Evolutionary conservation across 768 basidiomycete species (phyloP), one percentile per base, ranked within the genome.

Genomic region (Sporobolomyces phaffii): DNA sequence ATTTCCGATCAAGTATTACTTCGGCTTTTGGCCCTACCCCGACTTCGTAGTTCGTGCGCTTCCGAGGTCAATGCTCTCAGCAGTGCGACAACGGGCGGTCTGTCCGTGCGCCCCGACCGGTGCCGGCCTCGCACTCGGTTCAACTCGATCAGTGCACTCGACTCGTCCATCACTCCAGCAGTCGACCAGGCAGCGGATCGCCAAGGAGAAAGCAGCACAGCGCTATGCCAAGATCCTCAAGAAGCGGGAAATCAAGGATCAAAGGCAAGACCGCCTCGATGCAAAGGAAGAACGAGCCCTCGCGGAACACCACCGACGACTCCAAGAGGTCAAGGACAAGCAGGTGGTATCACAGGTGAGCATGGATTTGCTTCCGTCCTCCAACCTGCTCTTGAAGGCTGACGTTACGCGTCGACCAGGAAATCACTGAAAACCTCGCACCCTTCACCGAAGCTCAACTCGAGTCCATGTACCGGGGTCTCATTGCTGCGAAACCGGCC

Each of bases 381-480:
- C n/a, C n/a, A n/a, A n/a, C n/a, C n/a, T n/a, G n/a, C n/a, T n/a
- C n/a, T n/a, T n/a, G n/a, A n/a, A n/a, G n/a, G n/a, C n/a, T n/a
- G n/a, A n/a, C n/a, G n/a, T n/a, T n/a, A n/a, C 17, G 9, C 38
- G 38, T 31, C 29, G 17, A n/a, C n/a, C 54, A 72, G 71, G 71
- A 68, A 14, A 62, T 69, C 24, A 26, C 47, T 22, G 47, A 60
- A 3, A 18, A 31, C 15, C 34, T 72, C 28, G 40, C 76, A 5
- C 20, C 60, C 0, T 78, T 78, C 69, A 74, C 78, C 0, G 81
- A 82, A 29, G 74, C 75, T 6, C 77, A 82, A 22, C 74, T 82
- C 10, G 65, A 77, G 6, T 69, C 76, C 9, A 67, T 84, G 28
- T 84, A 83, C 57, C 75, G 78, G 36, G 80, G 81, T 53, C 62